Percentiles rank a stretch among this genome's conserved stretches.
Conservation (phyloP, 306 rosid genomes). For the Cucumis sativus region DNA sequence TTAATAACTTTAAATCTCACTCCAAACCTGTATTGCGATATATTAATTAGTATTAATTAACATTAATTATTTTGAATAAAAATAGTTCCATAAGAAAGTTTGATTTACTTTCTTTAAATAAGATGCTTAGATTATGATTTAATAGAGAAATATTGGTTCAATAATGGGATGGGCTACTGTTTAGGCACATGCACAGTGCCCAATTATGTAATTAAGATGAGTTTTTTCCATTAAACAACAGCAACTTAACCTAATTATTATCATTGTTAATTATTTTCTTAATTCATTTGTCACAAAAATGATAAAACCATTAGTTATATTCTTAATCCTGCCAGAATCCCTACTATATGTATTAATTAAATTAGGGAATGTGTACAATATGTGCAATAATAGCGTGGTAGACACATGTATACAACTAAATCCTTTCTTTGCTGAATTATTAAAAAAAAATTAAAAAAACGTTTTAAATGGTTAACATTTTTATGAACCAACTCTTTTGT, state of each 20-base stretch:
- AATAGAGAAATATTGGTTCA: background rate
- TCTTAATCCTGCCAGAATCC: background rate
- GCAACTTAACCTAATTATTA: background rate
- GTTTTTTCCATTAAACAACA: background rate
- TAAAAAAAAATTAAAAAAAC: background rate
- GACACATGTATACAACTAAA: background rate
- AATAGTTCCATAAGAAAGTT: background rate
- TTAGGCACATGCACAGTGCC: conserved; percentile 6
- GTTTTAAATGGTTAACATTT: background rate
- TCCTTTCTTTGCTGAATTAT: too few relatives aligned
- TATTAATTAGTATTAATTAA: too few relatives aligned
- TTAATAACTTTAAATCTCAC: too few relatives aligned
- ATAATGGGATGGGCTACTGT: background rate
- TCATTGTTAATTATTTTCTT: background rate
- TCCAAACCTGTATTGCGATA: background rate
- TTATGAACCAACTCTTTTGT: background rate
- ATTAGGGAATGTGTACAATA: background rate
- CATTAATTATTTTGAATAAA: background rate
- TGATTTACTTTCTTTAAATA: background rate
- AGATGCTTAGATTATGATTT: background rate
- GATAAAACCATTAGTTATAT: background rate
- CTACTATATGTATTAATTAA: background rate
- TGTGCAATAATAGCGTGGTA: background rate
- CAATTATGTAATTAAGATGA: background rate
- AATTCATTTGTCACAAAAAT: background rate